phyloP scores from a whole-genome alignment of 768 basidiomycete genomes.

The Xerocomellus amylosporus region DNA sequence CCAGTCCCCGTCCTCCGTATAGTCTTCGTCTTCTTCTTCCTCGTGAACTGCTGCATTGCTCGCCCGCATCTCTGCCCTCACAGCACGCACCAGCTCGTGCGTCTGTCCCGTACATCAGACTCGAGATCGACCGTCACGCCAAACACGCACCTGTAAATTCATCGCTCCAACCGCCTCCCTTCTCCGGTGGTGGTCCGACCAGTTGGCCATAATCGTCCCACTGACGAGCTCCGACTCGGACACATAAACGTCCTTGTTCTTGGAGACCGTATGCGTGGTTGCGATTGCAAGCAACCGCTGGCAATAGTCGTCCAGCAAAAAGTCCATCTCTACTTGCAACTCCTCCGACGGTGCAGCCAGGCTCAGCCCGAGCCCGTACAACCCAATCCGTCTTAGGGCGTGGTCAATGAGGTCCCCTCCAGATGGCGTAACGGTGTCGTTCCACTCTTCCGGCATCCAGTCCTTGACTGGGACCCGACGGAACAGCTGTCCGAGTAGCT shows the following conservation, averaged over 20 bases:
- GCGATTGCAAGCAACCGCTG: constrained; percentile 35
- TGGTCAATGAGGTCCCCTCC: constrained; percentile 25
- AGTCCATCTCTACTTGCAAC: constrained; percentile 37
- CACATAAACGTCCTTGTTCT: constrained; percentile 34
- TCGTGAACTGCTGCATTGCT: constrained; percentile 9
- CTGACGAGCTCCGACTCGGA: constrained; percentile 45
- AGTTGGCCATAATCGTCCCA: constrained; percentile 45
- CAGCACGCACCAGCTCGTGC: constrained; percentile 36
- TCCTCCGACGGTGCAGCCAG: constrained; percentile 24
- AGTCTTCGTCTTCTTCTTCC: constrained; percentile 28
- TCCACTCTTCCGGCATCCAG: constrained; percentile 30
- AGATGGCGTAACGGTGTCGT: constrained; percentile 19
- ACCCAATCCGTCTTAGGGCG: constrained; percentile 24
- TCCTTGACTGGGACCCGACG: constrained; percentile 41
- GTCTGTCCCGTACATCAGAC: constrained; percentile 32
- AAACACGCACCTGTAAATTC: constrained; percentile 41
- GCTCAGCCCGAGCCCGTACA: constrained; percentile 35
- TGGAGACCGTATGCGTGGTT: constrained; percentile 36
- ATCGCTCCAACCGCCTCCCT: constrained; percentile 40
- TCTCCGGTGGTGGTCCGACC: constrained; percentile 41
- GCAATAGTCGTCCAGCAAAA: constrained; percentile 37
- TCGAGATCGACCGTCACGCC: background rate
- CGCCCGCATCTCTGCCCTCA: constrained; percentile 34
- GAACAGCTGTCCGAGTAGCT: constrained; percentile 44
- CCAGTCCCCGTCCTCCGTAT: constrained; percentile 24